Base-by-base conservation (phyloP, 2,329 filamentous ascomycete species). In the Cryphonectria parasitica region DNA sequence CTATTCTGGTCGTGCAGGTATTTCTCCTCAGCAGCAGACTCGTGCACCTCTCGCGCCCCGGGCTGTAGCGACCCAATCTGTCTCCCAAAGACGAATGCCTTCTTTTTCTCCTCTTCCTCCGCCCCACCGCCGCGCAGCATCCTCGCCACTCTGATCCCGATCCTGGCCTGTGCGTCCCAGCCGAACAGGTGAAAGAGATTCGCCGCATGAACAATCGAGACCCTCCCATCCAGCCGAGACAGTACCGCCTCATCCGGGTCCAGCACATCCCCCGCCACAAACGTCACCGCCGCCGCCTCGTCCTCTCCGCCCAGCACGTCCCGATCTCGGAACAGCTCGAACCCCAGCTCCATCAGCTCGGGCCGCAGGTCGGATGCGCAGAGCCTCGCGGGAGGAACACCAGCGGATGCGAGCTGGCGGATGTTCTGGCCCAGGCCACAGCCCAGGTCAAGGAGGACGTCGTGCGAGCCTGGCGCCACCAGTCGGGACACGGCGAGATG, bases 341-440 rank as follows among this genome's bases (percentile, higher is more conserved):
- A 78, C 25, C 79, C 78, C 11, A 80, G 70, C 8, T 78, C 75
- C 49, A 80, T 73, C 70, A 80, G 80, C 13, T 75, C 76, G 1
- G 66, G 70, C 1, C 76, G 74, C n/a, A 84, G 74, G 69, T 85
- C 83, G 15, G 77, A 75, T 25, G 81, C 82, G 68, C 77, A 77
- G 0, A 83, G 76, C 34, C 81, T 80, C 39, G 77, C 72, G 3
- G 78, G 72, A 1, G 81, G 81, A 1, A 77, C 81, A 10, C 82
- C 82, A 62, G 82, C 81, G 63, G 69, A 63, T 15, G 80, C 78
- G 17, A 84, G 76, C 71, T 83, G 81, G 28, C 83, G 81, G 58
- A 85, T 77, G 60, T 82, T 81, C 62, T 85, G 82, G 15, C 82
- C 82, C 68, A 84, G 80, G 72, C 82, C 83, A 75, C 82, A 84